Percentiles rank a stretch among this genome's conserved stretches.
Conservation (phyloP, 495 filamentous ascomycete species). For the Polyplosphaeria fusca region DNA sequence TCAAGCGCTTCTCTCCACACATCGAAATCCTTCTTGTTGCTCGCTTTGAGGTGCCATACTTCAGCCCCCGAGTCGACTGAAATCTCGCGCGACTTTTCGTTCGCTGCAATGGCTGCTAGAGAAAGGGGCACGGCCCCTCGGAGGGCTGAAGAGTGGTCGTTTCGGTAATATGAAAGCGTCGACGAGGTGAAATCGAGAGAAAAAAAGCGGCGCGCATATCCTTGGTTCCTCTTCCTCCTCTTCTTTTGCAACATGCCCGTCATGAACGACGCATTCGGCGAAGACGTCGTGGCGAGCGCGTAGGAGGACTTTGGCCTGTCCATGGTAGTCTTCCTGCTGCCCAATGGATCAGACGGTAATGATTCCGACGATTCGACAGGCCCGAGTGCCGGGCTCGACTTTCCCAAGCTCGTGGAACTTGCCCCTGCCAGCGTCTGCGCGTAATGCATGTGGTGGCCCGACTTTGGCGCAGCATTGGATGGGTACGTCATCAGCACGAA, state of each 20-base stretch:
- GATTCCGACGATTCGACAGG: constrained; percentile 40
- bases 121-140: constrained; percentile 89
- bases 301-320: constrained; percentile 36
- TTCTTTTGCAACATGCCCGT: constrained; percentile 84
- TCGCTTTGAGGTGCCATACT: constrained; percentile 91
- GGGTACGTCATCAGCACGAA: constrained; percentile 93
- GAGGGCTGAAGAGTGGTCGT: constrained; percentile 82
- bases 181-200: constrained; percentile 87
- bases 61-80: constrained; percentile 96
- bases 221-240: constrained; percentile 86
- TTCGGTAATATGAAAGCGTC: constrained; percentile 93
- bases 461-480: constrained; percentile 75
- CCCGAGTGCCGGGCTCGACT: constrained; percentile 35
- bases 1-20: constrained; percentile 86
- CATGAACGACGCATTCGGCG: constrained; percentile 54
- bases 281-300: constrained; percentile 1
- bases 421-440: constrained; percentile 47
- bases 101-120: constrained; percentile 83
- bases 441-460: constrained; percentile 65
- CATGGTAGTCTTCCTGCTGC: constrained; percentile 14
- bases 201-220: constrained; percentile 89
- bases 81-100: constrained; percentile 82
- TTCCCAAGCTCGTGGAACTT: constrained; percentile 52
- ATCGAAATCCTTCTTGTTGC: constrained; percentile 74
- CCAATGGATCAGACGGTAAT: constrained; percentile 28